These are phyloP conservation scores for Creolimax fragrantissima DNA, from an alignment of 78 protist species.

Conservation along the genomic window DNA sequence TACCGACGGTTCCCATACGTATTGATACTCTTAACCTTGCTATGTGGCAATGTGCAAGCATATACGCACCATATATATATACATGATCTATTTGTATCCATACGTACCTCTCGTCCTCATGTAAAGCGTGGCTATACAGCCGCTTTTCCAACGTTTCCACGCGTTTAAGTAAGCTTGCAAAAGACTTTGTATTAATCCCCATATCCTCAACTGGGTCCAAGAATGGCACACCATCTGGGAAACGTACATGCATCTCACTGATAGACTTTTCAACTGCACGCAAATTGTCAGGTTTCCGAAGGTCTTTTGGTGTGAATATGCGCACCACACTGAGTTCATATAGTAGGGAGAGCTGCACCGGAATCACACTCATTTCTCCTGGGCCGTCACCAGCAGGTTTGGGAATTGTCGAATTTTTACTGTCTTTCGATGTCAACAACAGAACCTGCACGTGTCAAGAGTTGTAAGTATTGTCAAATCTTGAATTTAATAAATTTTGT, in stretches of 20 bases:
- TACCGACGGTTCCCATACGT: no score
- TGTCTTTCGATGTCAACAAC: no score
- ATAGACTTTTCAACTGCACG: slow-evolving; percentile 13
- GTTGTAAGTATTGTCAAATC: no score
- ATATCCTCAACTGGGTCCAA: slow-evolving; percentile 86
- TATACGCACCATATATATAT: no score
- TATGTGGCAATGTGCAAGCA: no score
- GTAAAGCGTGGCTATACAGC: slow-evolving; percentile 12
- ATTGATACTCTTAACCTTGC: no score
- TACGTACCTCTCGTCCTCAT: slow-evolving; percentile 7
- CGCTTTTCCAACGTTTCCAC: slow-evolving; percentile 44
- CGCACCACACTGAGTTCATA: background rate
- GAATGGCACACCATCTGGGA: slow-evolving; percentile 52
- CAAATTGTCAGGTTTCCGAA: slow-evolving; percentile 28
- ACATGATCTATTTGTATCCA: no score
- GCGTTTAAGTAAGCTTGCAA: slow-evolving; percentile 1
- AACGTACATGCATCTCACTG: background rate
- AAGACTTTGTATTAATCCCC: slow-evolving; percentile 33
- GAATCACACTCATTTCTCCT: slow-evolving; percentile 14
- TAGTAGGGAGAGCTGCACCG: background rate
- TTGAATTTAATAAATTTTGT: no score
- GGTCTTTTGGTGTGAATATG: background rate
- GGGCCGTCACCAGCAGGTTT: background rate
- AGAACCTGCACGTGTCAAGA: no score
- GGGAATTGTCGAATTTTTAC: no score